phyloP scores from a whole-genome alignment of 2,329 filamentous ascomycete species.

The Scedosporium minutisporum region DNA sequence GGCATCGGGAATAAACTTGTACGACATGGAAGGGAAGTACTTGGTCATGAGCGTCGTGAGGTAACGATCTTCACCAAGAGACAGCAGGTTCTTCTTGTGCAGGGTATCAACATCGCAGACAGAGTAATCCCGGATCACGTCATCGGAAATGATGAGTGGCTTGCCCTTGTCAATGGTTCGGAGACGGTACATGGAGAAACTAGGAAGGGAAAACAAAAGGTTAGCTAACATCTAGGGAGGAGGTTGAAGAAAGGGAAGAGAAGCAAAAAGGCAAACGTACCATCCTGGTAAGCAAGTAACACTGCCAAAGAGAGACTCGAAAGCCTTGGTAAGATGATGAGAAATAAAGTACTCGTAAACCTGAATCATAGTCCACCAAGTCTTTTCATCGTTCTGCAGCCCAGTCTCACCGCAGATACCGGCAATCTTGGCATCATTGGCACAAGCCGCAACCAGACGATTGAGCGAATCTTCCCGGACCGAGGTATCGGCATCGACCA shows the following conservation, averaged over 20 bases:
- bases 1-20: slow-evolving; percentile 90
- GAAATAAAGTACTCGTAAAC: slow-evolving; percentile 99
- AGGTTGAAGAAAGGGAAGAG: slow-evolving; percentile 3
- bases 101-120: slow-evolving; percentile 86
- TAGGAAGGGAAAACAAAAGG: slow-evolving; percentile 24
- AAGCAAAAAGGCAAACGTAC: slow-evolving; percentile 46
- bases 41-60: slow-evolving; percentile 97
- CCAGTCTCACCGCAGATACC: slow-evolving; percentile 97
- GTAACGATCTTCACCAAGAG: slow-evolving; percentile 93
- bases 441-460: slow-evolving; percentile 81
- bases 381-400: slow-evolving; percentile 87
- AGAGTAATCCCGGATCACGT: slow-evolving; percentile 78
- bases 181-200: slow-evolving; percentile 98
- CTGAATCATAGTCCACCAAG: slow-evolving; percentile 99
- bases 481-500: slow-evolving; percentile 96
- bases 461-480: slow-evolving; percentile 89
- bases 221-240: background rate
- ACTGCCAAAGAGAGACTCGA: slow-evolving; percentile 94
- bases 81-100: slow-evolving; percentile 91
- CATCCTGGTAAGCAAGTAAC: slow-evolving; percentile 98
- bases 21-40: slow-evolving; percentile 90
- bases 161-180: slow-evolving; percentile 89
- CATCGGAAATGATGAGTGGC: slow-evolving; percentile 86
- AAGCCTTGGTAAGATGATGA: slow-evolving; percentile 91
- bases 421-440: slow-evolving; percentile 90